Conservation (phyloP, 345 rosid species). For the Aethionema arabicum region DNA sequence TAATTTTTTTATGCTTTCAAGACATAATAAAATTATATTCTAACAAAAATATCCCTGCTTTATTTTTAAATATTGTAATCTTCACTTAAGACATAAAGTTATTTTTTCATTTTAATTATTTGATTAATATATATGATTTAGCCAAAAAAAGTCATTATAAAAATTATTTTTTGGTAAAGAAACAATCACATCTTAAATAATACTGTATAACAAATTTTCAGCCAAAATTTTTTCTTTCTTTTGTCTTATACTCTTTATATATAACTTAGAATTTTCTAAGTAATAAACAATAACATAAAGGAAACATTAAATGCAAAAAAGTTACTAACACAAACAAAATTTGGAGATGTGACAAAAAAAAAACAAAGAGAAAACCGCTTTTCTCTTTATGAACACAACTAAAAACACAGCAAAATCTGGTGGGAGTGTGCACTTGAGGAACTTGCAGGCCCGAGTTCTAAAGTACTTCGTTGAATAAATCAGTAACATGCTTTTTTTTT, state of each 20-base stretch:
- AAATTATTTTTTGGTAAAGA: no score
- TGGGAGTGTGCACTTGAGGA: conserved; percentile 15
- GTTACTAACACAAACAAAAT: conserved; percentile 22
- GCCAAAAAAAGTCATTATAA: no score
- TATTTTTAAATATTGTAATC: no score
- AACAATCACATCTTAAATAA: conserved; percentile 1
- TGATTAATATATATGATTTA: no score
- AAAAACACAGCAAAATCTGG: conserved; percentile 8
- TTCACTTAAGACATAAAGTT: no score
- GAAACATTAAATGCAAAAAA: background rate
- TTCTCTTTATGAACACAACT: conserved; percentile 21
- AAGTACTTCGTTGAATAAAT: conserved; percentile 8
- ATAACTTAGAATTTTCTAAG: background rate
- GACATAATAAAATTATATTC: no score
- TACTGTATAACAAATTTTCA: background rate
- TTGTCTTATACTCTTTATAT: background rate
- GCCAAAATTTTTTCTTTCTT: conserved; percentile 18
- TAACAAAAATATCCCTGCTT: no score
- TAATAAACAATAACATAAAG: conserved; percentile 6
- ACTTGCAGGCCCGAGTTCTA: conserved; percentile 20
- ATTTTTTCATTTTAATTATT: no score
- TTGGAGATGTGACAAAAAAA: conserved; percentile 11
- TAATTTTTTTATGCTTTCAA: no score
- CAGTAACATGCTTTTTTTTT: conserved; percentile 14
- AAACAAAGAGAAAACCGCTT: background rate